Evolutionary conservation across 1,284 basidiomycete species (phyloP), one percentile per base, ranked within the genome.

Genomic region (Ustilago nuda): DNA sequence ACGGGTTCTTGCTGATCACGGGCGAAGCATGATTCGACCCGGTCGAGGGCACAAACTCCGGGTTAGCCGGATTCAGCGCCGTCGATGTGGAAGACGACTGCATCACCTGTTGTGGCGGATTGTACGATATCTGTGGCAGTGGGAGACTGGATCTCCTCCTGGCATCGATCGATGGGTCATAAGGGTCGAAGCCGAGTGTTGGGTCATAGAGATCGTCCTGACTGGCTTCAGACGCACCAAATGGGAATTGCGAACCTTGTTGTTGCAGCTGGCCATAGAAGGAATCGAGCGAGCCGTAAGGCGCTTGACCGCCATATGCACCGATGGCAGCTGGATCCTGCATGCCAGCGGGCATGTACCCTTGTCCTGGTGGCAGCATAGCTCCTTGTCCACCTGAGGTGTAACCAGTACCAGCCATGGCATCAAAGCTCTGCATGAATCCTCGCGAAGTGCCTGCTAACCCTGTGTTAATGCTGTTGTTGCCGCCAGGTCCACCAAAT

Each of bases 41-140:
- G 0, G 66, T 69, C n/a, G 73, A 72, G 5, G 78, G 78, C 7
- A 80, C 66, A 37, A 80, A 80, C 41, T 80, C 78, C 5, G 75
- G 78, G 54, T 80, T 80, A 36, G 76, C 69, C 13, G 78, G 78
- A 54, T 80, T 80, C 51, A 80, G 72, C 6, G 60, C 57, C 9
- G 71, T 72, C 19, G 56, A 46, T 0, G 63, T 64, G 2, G 61
- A 52, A 19, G 61, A 61, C 8, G 68, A 17, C 7, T 68, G 56
- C 57, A 70, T 27, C 36, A 53, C 48, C 36, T 65, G 30, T 27
- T 56, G 58, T 17, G 65, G 61, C 15, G 53, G 57, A 11, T 51
- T 50, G 54, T 63, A 61, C 30, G 66, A 54, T 4, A 64, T 17
- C 41, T 74, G 76, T 11, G 72, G 65, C 12, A 78, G 27, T 9